These are phyloP conservation scores for Mediolabrus comicus DNA, from an alignment of 108 stramenopile genomes.

Conservation along the genomic window DNA sequence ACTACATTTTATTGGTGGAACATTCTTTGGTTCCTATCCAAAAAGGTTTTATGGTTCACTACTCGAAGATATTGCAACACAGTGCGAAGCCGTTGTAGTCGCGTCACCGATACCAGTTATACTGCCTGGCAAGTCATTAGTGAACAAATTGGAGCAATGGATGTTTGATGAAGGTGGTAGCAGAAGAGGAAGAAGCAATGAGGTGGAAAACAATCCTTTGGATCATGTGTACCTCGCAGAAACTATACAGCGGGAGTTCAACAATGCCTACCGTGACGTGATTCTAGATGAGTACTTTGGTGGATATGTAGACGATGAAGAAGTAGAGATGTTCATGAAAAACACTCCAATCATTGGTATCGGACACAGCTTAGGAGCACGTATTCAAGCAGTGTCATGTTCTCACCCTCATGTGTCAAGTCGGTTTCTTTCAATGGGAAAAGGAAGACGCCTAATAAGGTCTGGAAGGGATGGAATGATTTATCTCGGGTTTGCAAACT, in stretches of 20 bases:
- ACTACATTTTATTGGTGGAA: slow-evolving; percentile 83
- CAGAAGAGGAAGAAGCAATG: not conserved
- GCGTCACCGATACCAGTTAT: slow-evolving; percentile 76
- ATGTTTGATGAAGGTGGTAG: slow-evolving; percentile 24
- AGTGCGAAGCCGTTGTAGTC: slow-evolving; percentile 65
- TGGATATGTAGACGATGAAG: slow-evolving; percentile 27
- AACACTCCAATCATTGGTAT: slow-evolving; percentile 66
- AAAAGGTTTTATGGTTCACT: slow-evolving; percentile 64
- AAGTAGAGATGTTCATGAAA: slow-evolving; percentile 38
- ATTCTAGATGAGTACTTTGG: slow-evolving; percentile 77
- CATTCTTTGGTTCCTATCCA: slow-evolving; percentile 77
- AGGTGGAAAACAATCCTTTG: slow-evolving; percentile 52
- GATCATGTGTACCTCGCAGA: slow-evolving; percentile 60
- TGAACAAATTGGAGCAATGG: slow-evolving; percentile 28
- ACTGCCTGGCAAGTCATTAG: slow-evolving; percentile 35
- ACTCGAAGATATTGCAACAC: slow-evolving; percentile 57
- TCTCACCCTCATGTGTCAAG: slow-evolving; percentile 25
- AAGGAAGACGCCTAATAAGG: slow-evolving; percentile 34
- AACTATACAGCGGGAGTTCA: slow-evolving; percentile 52
- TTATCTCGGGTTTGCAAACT: slow-evolving; percentile 48
- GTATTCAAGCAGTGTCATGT: slow-evolving; percentile 64
- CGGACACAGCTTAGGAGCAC: slow-evolving; percentile 78
- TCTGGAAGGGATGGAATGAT: slow-evolving; percentile 45
- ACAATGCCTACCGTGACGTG: slow-evolving; percentile 63
- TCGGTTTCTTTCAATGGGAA: slow-evolving; percentile 39